phyloP scores from a whole-genome alignment of 2,329 filamentous ascomycete genomes.

The Aurifilum marmelostoma region DNA sequence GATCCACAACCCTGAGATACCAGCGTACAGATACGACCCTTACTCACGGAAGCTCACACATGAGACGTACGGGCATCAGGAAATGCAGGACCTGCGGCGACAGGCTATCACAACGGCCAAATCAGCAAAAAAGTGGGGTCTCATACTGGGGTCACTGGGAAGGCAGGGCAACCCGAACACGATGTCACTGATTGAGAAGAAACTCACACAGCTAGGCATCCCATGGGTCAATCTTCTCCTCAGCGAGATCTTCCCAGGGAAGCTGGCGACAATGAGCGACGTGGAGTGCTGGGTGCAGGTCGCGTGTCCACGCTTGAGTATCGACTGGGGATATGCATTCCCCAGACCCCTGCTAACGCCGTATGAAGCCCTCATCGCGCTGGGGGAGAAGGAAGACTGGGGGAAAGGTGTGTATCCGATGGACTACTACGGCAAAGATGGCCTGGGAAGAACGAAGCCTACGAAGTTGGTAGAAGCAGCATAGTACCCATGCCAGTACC shows the following conservation, averaged over 20 bases:
- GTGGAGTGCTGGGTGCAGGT: constrained; percentile 99
- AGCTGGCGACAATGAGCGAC: constrained; percentile 89
- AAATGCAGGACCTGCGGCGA: constrained; percentile 81
- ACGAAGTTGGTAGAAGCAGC: constrained; percentile 23
- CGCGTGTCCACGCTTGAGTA: constrained; percentile 93
- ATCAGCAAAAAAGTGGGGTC: constrained; percentile 84
- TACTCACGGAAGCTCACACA: constrained; percentile 90
- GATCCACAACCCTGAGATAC: constrained; percentile 93
- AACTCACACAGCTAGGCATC: constrained; percentile 71
- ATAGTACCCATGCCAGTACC: constrained; percentile 1
- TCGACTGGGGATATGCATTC: constrained; percentile 99
- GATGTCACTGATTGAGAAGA: constrained; percentile 80
- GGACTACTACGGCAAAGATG: constrained; percentile 96
- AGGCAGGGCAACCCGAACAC: constrained; percentile 96
- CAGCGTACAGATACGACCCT: constrained; percentile 95
- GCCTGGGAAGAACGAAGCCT: constrained; percentile 77
- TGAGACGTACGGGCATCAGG: constrained; percentile 88
- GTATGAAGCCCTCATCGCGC: constrained; percentile 90
- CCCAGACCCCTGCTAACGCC: constrained; percentile 85
- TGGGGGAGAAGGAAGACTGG: constrained; percentile 80
- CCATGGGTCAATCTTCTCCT: constrained; percentile 84
- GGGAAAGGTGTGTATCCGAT: constrained; percentile 83
- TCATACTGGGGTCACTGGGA: constrained; percentile 90
- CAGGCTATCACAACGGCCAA: constrained; percentile 77
- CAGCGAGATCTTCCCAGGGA: constrained; percentile 95